phyloP scores from a whole-genome alignment of 108 stramenopile species.

The Cyclotella cryptica region DNA sequence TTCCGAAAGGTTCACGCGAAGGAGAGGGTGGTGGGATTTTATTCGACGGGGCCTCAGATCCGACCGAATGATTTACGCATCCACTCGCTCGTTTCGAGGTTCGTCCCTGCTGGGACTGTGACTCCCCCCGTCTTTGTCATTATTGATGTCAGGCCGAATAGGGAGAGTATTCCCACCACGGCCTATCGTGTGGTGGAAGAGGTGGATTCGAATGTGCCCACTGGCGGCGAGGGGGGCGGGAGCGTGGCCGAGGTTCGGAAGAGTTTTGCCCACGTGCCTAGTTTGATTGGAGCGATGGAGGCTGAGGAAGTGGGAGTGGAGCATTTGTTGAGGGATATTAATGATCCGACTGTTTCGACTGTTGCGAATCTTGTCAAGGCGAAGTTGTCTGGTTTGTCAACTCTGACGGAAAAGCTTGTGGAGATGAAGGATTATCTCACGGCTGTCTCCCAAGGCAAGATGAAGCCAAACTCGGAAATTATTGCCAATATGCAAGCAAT shows the following conservation, averaged over 20 bases:
- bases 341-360: conserved; percentile 97
- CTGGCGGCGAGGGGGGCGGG: conserved; percentile 19
- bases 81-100: conserved; percentile 82
- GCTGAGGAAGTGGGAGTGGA: conserved; percentile 99
- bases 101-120: conserved; percentile 61
- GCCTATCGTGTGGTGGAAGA: conserved; percentile 95
- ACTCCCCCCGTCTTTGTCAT: conserved; percentile 96
- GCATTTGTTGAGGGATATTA: conserved; percentile 98
- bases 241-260: conserved; percentile 80
- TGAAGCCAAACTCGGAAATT: conserved; percentile 87
- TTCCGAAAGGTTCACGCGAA: conserved; percentile 90
- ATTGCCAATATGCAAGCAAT: conserved; percentile 95
- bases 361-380: conserved; percentile 94
- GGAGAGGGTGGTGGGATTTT: conserved; percentile 95
- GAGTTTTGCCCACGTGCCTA: conserved; percentile 95
- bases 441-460: conserved; percentile 66
- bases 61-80: conserved; percentile 92
- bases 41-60: conserved; percentile 93
- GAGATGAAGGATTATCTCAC: conserved; percentile 96
- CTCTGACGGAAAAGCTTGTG: conserved; percentile 88
- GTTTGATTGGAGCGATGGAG: conserved; percentile 92
- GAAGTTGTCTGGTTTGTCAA: conserved; percentile 91
- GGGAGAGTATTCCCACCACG: conserved; percentile 93
- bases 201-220: conserved; percentile 55
- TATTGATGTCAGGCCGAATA: conserved; percentile 96